These are phyloP conservation scores for Flaveria bidentis DNA, from an alignment of 129 eudicot genomes.

Conservation along the genomic window DNA sequence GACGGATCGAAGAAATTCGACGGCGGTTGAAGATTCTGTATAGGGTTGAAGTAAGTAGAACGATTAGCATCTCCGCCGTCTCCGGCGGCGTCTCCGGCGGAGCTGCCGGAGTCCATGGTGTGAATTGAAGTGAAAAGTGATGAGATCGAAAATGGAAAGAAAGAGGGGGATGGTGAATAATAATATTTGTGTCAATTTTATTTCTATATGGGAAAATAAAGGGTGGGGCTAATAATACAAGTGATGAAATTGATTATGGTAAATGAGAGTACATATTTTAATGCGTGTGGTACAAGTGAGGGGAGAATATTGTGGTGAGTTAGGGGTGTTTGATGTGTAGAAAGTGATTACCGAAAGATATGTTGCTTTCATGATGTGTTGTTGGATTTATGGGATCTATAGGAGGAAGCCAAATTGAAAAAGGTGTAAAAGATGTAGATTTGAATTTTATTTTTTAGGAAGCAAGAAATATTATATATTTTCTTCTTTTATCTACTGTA, in stretches of 20 bases:
- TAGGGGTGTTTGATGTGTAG: conserved; percentile 10
- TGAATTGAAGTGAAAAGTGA: not conserved
- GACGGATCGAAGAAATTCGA: conserved; percentile 37
- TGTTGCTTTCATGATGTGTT: conserved; percentile 17
- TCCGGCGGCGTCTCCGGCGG: conserved; percentile 39
- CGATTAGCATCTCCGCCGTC: conserved; percentile 30
- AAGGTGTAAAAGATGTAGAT: not conserved
- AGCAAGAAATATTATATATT: not conserved
- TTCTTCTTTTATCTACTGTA: no score
- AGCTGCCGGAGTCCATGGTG: conserved; percentile 54
- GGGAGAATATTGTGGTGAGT: not conserved
- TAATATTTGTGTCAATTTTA: conserved; percentile 1
- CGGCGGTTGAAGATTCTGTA: conserved; percentile 23
- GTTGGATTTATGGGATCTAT: conserved; percentile 33
- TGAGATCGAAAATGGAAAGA: not conserved
- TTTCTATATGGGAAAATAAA: conserved; percentile 21
- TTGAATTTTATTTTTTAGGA: not conserved
- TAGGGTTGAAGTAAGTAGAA: conserved; percentile 28
- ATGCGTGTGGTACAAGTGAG: conserved; percentile 4
- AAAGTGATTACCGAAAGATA: conserved; percentile 5
- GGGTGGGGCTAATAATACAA: not conserved
- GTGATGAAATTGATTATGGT: not conserved
- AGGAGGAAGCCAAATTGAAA: conserved; percentile 19
- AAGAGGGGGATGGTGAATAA: not conserved
- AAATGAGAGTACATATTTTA: conserved; percentile 1